phyloP scores from a whole-genome alignment of 176 grass and related monocot genomes.

The Musa itinerans region DNA sequence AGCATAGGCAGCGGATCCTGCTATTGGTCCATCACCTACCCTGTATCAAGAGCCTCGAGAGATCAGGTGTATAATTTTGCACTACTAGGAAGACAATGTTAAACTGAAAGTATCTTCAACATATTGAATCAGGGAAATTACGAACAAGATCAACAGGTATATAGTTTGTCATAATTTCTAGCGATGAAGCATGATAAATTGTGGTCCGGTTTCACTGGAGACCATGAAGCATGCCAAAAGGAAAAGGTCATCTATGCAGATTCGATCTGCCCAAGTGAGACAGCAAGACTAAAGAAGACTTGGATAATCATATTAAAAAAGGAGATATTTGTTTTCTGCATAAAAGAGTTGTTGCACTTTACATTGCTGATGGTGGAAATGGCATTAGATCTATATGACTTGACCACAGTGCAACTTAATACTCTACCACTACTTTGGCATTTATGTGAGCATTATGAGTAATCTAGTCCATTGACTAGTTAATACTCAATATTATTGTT shows the following conservation, averaged over 20 bases:
- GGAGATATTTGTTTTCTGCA: no score
- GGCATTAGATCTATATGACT: no score
- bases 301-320: no score
- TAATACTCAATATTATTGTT: neutral
- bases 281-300: neutral
- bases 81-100: neutral
- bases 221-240: no score
- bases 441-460: neutral
- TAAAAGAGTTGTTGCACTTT: no score
- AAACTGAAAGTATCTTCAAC: neutral
- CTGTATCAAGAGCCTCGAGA: conserved; percentile 29
- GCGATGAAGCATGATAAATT: neutral
- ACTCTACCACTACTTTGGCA: no score
- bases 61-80: conserved; percentile 6
- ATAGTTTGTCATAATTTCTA: no score
- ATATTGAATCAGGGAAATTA: neutral
- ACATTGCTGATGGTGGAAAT: no score
- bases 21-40: conserved; percentile 92
- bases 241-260: neutral
- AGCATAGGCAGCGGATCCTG: conserved; percentile 73
- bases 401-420: no score
- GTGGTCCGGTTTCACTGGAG: neutral
- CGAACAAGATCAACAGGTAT: neutral
- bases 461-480: neutral
- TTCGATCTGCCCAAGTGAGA: neutral